Conservation (phyloP, 2,329 filamentous ascomycete species). For the Fusarium devonianum region DNA sequence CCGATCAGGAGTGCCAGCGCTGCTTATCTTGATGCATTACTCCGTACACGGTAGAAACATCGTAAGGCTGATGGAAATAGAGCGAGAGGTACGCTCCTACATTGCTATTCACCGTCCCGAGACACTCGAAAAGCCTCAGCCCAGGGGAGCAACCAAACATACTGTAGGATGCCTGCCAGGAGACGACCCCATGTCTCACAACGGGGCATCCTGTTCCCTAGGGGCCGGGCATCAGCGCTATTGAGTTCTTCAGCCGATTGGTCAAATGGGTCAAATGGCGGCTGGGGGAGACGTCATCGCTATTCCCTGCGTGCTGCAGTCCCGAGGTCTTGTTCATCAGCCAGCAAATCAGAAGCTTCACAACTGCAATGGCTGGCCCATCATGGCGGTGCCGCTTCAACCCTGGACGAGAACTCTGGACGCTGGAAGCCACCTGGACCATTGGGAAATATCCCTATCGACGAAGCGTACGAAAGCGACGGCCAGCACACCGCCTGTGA, state of each 20-base stretch:
- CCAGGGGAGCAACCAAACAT: conserved; percentile 13
- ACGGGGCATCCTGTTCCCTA: conserved; percentile 36
- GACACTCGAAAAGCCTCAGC: conserved; percentile 21
- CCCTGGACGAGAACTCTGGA: conserved; percentile 19
- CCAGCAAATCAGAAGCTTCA: conserved; percentile 35
- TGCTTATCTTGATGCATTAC: conserved; percentile 7
- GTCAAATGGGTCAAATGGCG: conserved; percentile 18
- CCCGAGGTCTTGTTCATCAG: conserved; percentile 16
- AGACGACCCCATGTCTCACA: conserved; percentile 40
- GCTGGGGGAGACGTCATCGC: conserved; percentile 42
- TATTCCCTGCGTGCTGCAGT: conserved; percentile 33
- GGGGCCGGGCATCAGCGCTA: conserved; percentile 32
- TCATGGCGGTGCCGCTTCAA: conserved; percentile 37
- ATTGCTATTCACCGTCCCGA: conserved; percentile 18
- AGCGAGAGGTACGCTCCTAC: conserved; percentile 5
- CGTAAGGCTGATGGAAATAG: conserved; percentile 21
- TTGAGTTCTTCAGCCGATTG: conserved; percentile 38
- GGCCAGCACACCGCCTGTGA: conserved; percentile 35
- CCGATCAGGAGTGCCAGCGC: conserved; percentile 5
- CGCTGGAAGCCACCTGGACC: conserved; percentile 17
- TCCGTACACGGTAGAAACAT: conserved; percentile 9
- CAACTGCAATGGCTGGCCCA: conserved; percentile 39
- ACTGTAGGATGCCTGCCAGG: too few species aligned
- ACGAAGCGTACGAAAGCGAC: conserved; percentile 4
- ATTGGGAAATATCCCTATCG: conserved; percentile 11